Conservation (phyloP, 345 rosid species). For the Eutrema japonicum region DNA sequence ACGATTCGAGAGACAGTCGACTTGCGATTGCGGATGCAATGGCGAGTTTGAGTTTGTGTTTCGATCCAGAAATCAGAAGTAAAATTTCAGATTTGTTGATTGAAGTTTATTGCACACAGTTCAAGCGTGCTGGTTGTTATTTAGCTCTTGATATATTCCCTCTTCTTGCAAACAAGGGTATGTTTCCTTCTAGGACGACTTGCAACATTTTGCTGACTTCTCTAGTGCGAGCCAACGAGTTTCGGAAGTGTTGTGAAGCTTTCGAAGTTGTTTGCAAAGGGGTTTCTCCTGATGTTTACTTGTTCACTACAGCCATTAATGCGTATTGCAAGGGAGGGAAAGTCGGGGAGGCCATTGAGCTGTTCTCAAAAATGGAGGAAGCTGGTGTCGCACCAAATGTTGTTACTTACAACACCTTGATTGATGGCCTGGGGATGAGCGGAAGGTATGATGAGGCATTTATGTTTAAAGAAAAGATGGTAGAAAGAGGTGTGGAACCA, state of each 20-base stretch:
- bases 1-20: constrained; percentile 30
- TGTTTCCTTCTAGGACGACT: constrained; percentile 68
- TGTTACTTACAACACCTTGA: constrained; percentile 69
- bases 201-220: constrained; percentile 65
- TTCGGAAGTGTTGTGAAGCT: constrained; percentile 54
- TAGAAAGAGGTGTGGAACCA: constrained; percentile 51
- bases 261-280: constrained; percentile 56
- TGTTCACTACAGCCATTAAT: constrained; percentile 64
- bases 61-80: constrained; percentile 40
- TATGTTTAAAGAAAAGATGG: constrained; percentile 64
- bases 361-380: constrained; percentile 64
- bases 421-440: constrained; percentile 70
- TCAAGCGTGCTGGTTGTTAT: constrained; percentile 55
- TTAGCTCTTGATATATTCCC: constrained; percentile 58
- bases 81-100: constrained; percentile 58
- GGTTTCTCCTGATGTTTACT: constrained; percentile 63
- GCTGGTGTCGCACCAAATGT: constrained; percentile 61
- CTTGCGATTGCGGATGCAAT: constrained; percentile 55
- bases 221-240: constrained; percentile 63
- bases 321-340: constrained; percentile 68
- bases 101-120: constrained; percentile 66
- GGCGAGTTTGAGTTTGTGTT: constrained; percentile 49
- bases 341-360: constrained; percentile 53
- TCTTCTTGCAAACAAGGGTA: constrained; percentile 51
- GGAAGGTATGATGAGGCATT: constrained; percentile 66